These are phyloP conservation scores for Dendryphion nanum DNA, from an alignment of 2,329 filamentous ascomycete species.

Conservation along the genomic window DNA sequence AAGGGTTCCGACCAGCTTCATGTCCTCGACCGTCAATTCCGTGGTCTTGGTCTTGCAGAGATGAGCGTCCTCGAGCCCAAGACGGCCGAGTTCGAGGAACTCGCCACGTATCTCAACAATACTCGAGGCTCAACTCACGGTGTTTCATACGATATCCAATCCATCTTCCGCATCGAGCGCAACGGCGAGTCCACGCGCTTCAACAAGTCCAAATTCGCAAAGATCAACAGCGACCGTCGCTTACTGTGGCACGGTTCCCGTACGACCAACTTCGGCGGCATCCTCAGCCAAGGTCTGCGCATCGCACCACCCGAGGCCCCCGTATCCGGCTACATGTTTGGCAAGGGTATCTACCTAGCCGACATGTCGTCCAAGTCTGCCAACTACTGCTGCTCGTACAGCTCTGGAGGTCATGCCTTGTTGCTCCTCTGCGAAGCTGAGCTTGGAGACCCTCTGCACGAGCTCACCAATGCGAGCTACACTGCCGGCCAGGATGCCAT, in stretches of 20 bases:
- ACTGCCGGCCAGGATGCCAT: constrained; percentile 64
- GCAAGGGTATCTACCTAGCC: constrained; percentile 84
- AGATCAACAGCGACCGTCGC: constrained; percentile 62
- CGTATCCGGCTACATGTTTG: constrained; percentile 81
- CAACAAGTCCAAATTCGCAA: constrained; percentile 53
- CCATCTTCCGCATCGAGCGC: constrained; percentile 83
- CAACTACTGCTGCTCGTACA: constrained; percentile 66
- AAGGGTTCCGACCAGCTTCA: constrained; percentile 55
- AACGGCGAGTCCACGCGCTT: constrained; percentile 71
- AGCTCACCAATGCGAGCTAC: constrained; percentile 59
- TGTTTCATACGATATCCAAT: constrained; percentile 59
- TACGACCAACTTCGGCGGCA: constrained; percentile 81
- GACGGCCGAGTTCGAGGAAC: constrained; percentile 62
- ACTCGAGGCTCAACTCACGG: constrained; percentile 68
- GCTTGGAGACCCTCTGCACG: constrained; percentile 71
- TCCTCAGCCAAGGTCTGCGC: constrained; percentile 82
- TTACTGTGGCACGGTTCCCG: constrained; percentile 88
- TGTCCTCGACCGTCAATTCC: constrained; percentile 69
- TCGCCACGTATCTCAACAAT: constrained; percentile 65
- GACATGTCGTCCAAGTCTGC: constrained; percentile 80
- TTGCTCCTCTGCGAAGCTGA: constrained; percentile 83
- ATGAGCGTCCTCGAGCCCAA: constrained; percentile 66
- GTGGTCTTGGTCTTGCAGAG: constrained; percentile 69
- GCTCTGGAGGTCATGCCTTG: constrained; percentile 68
- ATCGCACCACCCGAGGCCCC: constrained; percentile 86